phyloP scores from a whole-genome alignment of 164 flowering plant genomes.

The Paratinospora sagittata region DNA sequence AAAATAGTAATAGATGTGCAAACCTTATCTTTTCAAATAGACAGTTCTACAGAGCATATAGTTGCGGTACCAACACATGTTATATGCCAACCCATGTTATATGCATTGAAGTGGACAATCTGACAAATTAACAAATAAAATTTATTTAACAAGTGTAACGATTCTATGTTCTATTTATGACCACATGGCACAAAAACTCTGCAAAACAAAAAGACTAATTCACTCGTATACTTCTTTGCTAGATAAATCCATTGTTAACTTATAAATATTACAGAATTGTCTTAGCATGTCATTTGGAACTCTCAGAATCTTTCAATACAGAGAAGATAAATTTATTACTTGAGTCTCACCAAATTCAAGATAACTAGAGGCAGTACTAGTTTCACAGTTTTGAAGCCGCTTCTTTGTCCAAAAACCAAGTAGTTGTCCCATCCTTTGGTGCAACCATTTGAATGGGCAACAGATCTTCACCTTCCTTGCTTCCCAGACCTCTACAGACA shows the following conservation, averaged over 20 bases:
- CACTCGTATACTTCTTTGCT: not conserved
- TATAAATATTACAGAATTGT: not conserved
- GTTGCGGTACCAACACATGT: no score
- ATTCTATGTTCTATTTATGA: no score
- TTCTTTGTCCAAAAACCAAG: slow-evolving; percentile 39
- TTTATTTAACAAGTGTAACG: no score
- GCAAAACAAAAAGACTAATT: no score
- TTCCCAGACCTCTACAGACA: slow-evolving; percentile 16
- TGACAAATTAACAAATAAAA: no score
- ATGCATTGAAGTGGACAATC: no score
- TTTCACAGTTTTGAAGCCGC: slow-evolving; percentile 34
- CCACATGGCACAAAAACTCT: no score
- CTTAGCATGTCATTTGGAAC: not conserved
- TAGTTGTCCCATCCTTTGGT: slow-evolving; percentile 20
- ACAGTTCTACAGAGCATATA: no score
- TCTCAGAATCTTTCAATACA: not conserved
- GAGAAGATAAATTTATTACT: not conserved
- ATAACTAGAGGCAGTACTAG: not conserved
- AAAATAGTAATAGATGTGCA: no score
- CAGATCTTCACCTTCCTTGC: not conserved
- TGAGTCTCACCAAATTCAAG: not conserved
- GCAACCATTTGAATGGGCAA: slow-evolving; percentile 33
- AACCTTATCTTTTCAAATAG: no score
- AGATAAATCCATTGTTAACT: not conserved
- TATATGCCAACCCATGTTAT: no score